phyloP scores from a whole-genome alignment of 2,329 filamentous ascomycete species.

The Fusarium nurragi region DNA sequence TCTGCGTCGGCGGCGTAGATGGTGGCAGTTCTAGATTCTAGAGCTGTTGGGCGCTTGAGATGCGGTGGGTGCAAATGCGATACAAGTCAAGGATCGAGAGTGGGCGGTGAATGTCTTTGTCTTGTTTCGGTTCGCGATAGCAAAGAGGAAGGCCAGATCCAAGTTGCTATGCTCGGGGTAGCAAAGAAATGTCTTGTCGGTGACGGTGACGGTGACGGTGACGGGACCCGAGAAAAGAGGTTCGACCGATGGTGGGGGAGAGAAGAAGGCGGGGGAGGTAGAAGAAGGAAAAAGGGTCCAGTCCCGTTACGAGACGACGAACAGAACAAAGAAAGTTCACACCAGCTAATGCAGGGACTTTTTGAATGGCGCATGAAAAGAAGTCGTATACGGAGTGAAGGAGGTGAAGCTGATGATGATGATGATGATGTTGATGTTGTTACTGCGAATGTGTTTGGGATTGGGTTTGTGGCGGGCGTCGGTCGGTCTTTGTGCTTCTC shows the following conservation, averaged over 20 bases:
- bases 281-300: constrained; percentile 25
- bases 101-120: constrained; percentile 5
- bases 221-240: constrained; percentile 3
- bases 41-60: background rate
- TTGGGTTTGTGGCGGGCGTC: constrained; percentile 26
- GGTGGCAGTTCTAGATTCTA: constrained; percentile 1
- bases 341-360: constrained; percentile 8
- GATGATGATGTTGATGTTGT: constrained; percentile 1
- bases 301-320: background rate
- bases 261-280: constrained; percentile 14
- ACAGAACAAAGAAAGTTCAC: constrained; percentile 13
- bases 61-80: constrained; percentile 1
- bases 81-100: constrained; percentile 18
- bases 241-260: constrained; percentile 24
- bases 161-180: constrained; percentile 13
- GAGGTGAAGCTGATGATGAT: background rate
- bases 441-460: background rate
- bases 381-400: background rate
- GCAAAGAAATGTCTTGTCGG: constrained; percentile 2
- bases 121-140: constrained; percentile 15
- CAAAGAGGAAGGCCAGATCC: background rate
- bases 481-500: constrained; percentile 7
- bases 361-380: constrained; percentile 2
- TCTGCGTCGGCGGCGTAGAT: constrained; percentile 27
- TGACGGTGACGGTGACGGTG: background rate